A percentile compares a stretch with the other conserved stretches of the same genome.
Conservation (phyloP, 352 stramenopile genomes). For the Paralagenidium karlingii region DNA sequence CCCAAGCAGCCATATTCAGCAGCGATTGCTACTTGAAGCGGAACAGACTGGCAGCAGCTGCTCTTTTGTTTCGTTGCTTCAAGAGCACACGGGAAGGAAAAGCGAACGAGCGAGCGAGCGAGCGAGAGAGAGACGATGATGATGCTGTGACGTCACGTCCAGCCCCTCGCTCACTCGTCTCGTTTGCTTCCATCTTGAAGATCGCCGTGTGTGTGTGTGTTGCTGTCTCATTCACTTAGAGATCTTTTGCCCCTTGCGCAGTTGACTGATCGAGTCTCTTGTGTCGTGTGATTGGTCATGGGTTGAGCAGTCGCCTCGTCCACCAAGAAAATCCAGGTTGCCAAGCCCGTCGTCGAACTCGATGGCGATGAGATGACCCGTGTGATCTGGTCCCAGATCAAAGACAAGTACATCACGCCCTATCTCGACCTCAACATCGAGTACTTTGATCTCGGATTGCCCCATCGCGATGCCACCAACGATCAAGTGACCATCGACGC, state of each 20-base stretch:
- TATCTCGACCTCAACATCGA: constrained; percentile 71
- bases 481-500: constrained; percentile 72
- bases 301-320: constrained; percentile 16
- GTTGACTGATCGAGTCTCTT: neutral
- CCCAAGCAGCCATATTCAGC: too few species aligned
- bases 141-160: too few species aligned
- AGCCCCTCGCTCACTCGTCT: too few species aligned
- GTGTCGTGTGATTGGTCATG: too few species aligned
- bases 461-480: constrained; percentile 59
- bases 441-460: constrained; percentile 67
- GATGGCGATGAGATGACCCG: constrained; percentile 77
- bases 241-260: neutral
- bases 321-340: constrained; percentile 50
- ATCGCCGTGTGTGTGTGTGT: neutral
- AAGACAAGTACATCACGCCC: constrained; percentile 61
- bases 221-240: neutral
- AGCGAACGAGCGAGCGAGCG: too few species aligned
- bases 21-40: too few species aligned
- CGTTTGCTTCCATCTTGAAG: too few species aligned
- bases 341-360: constrained; percentile 66
- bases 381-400: constrained; percentile 47
- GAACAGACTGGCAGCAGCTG: too few species aligned
- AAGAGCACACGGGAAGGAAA: too few species aligned
- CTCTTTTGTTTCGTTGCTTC: too few species aligned
- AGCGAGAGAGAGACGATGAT: too few species aligned